These are phyloP conservation scores for Calonectria pseudoreteaudii DNA, from an alignment of 2,329 filamentous ascomycete genomes.

Conservation along the genomic window DNA sequence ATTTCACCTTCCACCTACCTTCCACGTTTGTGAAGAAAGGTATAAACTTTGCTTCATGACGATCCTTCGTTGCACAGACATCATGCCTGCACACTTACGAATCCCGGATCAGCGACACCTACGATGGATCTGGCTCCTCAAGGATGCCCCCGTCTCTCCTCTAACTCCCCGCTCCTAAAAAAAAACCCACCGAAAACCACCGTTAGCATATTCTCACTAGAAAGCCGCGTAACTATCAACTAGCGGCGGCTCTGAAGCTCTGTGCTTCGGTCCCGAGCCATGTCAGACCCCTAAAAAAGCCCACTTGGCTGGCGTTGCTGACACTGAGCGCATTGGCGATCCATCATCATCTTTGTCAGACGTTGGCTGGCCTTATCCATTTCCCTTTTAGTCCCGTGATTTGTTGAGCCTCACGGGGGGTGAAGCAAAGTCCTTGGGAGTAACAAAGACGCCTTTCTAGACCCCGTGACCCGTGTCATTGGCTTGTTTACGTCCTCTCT, in stretches of 20 bases:
- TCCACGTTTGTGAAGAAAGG: neutral
- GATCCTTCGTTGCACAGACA: neutral
- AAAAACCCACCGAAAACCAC: neutral
- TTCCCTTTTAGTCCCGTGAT: neutral
- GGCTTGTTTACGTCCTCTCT: neutral
- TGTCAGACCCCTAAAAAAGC: constrained; percentile 1
- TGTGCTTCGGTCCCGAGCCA: neutral
- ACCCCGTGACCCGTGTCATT: neutral
- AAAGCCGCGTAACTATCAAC: neutral
- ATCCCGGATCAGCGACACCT: neutral
- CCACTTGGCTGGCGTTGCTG: neutral
- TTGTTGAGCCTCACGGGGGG: constrained; percentile 1
- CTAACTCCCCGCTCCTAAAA: neutral
- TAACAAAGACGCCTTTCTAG: too few relatives aligned
- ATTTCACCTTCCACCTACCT: neutral
- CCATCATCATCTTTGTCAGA: constrained; percentile 2
- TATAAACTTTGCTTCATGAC: neutral
- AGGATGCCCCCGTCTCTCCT: neutral
- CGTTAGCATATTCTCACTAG: neutral
- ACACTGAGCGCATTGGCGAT: neutral
- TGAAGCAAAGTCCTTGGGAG: neutral
- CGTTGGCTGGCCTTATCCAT: neutral
- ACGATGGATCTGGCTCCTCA: neutral
- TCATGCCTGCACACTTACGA: neutral
- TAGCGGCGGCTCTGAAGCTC: neutral